Percentiles rank a stretch among this genome's conserved stretches.
Evolutionary conservation across 306 rosid genomes (phyloP).

Genomic region (Lathyrus sativus): DNA sequence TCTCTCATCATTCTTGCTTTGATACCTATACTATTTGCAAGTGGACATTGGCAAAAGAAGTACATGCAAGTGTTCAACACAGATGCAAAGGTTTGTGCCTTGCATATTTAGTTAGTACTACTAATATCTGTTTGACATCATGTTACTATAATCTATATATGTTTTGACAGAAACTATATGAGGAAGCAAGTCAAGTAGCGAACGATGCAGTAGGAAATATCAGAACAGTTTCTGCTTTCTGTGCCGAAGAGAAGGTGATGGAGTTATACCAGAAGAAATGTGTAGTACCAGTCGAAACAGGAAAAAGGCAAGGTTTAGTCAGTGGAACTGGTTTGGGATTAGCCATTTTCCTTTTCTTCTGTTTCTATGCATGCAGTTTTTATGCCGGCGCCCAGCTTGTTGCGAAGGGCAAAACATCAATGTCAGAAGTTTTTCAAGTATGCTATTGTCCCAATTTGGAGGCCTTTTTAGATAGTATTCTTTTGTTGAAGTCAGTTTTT

Average conservation of each 20-base stretch:
- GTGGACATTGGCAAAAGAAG: conserved; percentile 57
- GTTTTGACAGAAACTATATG: conserved; percentile 61
- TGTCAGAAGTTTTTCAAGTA: conserved; percentile 61
- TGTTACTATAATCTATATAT: conserved; percentile 5
- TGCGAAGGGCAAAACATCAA: conserved; percentile 50
- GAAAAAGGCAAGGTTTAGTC: conserved; percentile 60
- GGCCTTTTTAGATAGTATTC: neutral
- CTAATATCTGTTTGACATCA: neutral
- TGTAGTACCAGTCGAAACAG: conserved; percentile 59
- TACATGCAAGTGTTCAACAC: conserved; percentile 64
- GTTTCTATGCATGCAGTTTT: conserved; percentile 56
- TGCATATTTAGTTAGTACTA: neutral
- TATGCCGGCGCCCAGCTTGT: conserved; percentile 68
- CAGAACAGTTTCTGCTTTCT: conserved; percentile 76
- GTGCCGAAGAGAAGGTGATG: conserved; percentile 89
- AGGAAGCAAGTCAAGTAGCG: conserved; percentile 84
- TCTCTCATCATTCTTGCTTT: conserved; percentile 60
- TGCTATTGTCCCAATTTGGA: conserved; percentile 29
- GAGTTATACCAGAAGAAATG: conserved; percentile 65
- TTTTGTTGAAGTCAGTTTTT: neutral
- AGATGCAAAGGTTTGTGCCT: conserved; percentile 63
- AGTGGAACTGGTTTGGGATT: conserved; percentile 64
- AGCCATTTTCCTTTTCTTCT: conserved; percentile 50
- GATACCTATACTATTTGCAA: conserved; percentile 58
- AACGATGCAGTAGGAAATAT: conserved; percentile 81